Evolutionary conservation across 73 alveolate genomes (phyloP).

Genomic region (Paramecium sonneborni): DNA sequence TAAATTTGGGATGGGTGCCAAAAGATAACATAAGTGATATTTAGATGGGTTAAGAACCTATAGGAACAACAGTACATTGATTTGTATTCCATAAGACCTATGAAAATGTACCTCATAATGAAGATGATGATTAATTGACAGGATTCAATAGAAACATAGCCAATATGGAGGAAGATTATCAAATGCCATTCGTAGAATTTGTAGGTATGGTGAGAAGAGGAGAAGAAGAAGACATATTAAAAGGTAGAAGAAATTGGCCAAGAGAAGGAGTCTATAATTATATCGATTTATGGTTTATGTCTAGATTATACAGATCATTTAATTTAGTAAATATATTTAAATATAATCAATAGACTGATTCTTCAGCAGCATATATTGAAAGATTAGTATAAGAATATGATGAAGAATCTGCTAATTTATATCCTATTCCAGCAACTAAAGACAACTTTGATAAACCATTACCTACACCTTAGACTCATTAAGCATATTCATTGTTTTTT

Average conservation of each 20-base stretch:
- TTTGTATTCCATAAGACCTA: not conserved
- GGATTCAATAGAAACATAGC: conserved; percentile 59
- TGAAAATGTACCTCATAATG: not conserved
- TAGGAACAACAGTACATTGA: conserved; percentile 39
- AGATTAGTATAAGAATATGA: conserved; percentile 59
- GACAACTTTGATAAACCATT: conserved; percentile 62
- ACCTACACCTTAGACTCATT: conserved; percentile 57
- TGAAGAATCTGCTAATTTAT: conserved; percentile 60
- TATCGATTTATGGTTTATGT: conserved; percentile 58
- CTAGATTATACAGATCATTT: conserved; percentile 62
- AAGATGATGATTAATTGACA: conserved; percentile 8
- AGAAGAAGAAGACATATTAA: conserved; percentile 39
- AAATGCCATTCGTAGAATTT: conserved; percentile 55
- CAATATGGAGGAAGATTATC: conserved; percentile 48
- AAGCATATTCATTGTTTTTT: conserved; percentile 51
- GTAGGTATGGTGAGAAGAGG: conserved; percentile 67
- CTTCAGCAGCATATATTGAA: conserved; percentile 56
- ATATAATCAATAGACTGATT: not conserved
- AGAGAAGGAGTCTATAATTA: conserved; percentile 60
- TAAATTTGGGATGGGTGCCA: conserved; percentile 70
- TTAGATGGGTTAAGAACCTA: conserved; percentile 54
- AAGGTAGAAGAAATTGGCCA: conserved; percentile 62
- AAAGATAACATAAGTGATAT: conserved; percentile 53
- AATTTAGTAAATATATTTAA: conserved; percentile 16
- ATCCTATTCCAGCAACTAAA: conserved; percentile 68